phyloP scores from a whole-genome alignment of 2,329 filamentous ascomycete species.

The Colletotrichum sp. region DNA sequence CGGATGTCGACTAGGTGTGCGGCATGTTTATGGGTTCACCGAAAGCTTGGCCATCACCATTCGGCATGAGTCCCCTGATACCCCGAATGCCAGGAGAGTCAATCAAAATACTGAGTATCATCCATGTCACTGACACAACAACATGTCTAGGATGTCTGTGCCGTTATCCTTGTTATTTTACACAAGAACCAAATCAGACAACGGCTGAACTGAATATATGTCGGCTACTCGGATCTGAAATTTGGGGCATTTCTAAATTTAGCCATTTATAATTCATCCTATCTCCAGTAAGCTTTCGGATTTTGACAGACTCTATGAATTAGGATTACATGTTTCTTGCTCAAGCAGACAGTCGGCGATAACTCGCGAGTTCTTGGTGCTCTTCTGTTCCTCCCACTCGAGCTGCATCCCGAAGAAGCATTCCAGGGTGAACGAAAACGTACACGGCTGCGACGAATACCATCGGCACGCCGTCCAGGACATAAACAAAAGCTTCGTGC shows the following conservation, averaged over 20 bases:
- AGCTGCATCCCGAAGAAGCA: background rate
- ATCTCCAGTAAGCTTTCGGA: background rate
- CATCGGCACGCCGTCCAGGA: background rate
- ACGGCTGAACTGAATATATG: background rate
- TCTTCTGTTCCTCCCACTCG: background rate
- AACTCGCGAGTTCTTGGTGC: background rate
- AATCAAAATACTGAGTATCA: fast-evolving
- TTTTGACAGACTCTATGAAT: background rate
- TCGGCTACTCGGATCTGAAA: background rate
- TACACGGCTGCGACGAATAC: background rate
- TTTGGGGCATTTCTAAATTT: background rate
- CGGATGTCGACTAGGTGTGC: background rate
- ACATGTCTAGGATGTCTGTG: background rate
- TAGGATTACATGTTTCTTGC: fast-evolving
- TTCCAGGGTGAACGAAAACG: background rate
- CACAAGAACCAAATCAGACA: background rate
- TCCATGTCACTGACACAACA: background rate
- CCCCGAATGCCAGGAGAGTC: background rate
- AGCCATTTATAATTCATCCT: background rate
- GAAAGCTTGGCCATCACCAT: background rate
- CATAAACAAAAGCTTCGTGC: background rate
- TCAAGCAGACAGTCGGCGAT: background rate
- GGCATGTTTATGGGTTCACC: background rate
- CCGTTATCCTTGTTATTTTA: background rate
- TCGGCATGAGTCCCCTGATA: background rate